Percentiles rank a stretch among this genome's conserved stretches.
phyloP scores from a whole-genome alignment of 1,139 yeast species.

The Pichia sp. region DNA sequence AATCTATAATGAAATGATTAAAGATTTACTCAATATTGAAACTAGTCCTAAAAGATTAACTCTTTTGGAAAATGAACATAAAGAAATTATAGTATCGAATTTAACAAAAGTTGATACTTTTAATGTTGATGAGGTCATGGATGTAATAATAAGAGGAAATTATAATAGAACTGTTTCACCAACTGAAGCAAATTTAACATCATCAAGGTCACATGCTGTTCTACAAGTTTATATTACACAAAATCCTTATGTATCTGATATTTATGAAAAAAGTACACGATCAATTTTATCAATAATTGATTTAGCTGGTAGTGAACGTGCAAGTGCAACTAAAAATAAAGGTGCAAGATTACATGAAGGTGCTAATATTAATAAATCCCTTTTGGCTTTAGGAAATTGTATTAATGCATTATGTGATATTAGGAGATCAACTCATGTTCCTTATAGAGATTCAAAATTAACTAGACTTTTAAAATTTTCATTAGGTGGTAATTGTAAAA shows the following conservation, averaged over 20 bases:
- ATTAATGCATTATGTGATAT: conserved; percentile 86
- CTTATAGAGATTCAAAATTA: conserved; percentile 83
- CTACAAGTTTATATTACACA: conserved; percentile 73
- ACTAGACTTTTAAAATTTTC: conserved; percentile 83
- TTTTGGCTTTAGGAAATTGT: conserved; percentile 87
- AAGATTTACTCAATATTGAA: conserved; percentile 56
- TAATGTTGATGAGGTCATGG: conserved; percentile 74
- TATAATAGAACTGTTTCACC: conserved; percentile 74
- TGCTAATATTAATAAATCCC: conserved; percentile 83
- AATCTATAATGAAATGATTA: conserved; percentile 82
- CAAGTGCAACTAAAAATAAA: conserved; percentile 78
- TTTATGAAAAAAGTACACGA: conserved; percentile 62
- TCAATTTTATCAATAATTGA: conserved; percentile 85
- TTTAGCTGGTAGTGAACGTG: conserved; percentile 92
- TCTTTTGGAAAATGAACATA: conserved; percentile 66
- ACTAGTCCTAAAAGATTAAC: conserved; percentile 39
- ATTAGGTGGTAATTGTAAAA: conserved; percentile 90
- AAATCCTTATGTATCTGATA: conserved; percentile 47
- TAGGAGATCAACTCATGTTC: conserved; percentile 64
- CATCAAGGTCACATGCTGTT: conserved; percentile 91
- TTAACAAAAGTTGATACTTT: conserved; percentile 59
- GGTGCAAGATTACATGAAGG: conserved; percentile 83
- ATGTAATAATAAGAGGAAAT: conserved; percentile 67
- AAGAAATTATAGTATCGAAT: conserved; percentile 68
- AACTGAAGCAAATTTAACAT: conserved; percentile 84